Conservation (phyloP, 768 basidiomycete genomes). For the Mycena maculata region DNA sequence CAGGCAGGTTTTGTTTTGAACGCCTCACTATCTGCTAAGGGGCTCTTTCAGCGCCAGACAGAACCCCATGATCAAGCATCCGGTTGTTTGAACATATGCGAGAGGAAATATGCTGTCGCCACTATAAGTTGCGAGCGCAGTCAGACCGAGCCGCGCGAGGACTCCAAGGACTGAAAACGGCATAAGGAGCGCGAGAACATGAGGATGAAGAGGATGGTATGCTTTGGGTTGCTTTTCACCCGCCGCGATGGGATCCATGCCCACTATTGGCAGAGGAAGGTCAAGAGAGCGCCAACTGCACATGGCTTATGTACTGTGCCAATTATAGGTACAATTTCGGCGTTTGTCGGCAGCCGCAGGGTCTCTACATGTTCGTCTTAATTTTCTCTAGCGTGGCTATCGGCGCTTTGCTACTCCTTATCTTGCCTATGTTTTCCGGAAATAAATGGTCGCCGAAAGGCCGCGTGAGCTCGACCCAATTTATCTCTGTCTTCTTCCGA, state of each 20-base stretch:
- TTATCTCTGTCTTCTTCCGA: not conserved
- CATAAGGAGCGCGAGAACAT: constrained; percentile 77
- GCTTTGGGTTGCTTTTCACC: constrained; percentile 46
- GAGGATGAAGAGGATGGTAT: constrained; percentile 66
- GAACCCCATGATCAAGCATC: constrained; percentile 94
- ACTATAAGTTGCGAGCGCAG: constrained; percentile 78
- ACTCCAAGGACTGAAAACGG: constrained; percentile 89
- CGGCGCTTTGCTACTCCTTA: constrained; percentile 2
- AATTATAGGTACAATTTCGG: no score
- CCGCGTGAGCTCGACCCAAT: constrained; percentile 42
- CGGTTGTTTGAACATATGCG: constrained; percentile 86
- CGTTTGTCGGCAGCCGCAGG: no score
- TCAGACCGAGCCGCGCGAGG: constrained; percentile 82
- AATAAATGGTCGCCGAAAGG: constrained; percentile 59
- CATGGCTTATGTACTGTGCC: not conserved
- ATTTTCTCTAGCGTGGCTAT: not conserved
- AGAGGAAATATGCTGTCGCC: constrained; percentile 84
- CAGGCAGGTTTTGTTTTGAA: not conserved
- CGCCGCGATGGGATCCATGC: constrained; percentile 43
- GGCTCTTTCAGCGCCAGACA: constrained; percentile 76
- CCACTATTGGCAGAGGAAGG: constrained; percentile 41
- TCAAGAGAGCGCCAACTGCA: not conserved
- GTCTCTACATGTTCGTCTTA: constrained; percentile 1
- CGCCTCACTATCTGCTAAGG: constrained; percentile 78
- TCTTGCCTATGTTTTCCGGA: constrained; percentile 36